These are phyloP conservation scores for Trichosporon sp. DNA, from an alignment of 1,284 basidiomycete species.

Conservation along the genomic window DNA sequence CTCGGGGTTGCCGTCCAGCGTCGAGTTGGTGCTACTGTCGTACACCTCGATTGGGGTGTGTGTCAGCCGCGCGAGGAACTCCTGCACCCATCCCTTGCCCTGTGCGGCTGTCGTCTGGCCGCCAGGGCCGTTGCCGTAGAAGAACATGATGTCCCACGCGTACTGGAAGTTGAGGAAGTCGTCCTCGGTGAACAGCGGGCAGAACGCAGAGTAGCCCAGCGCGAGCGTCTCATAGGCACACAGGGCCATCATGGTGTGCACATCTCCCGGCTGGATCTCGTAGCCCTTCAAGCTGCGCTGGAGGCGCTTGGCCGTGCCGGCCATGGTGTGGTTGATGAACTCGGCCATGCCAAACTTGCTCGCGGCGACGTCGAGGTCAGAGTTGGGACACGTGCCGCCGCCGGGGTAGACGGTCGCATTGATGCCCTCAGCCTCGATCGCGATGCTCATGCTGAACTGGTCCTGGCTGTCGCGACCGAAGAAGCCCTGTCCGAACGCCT, in stretches of 20 bases:
- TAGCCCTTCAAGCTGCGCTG: slow-evolving; percentile 14
- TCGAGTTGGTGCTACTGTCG: slow-evolving; percentile 17
- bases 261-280: slow-evolving; percentile 28
- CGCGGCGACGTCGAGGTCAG: slow-evolving; percentile 63
- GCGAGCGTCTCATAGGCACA: slow-evolving; percentile 89
- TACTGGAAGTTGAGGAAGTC: slow-evolving; percentile 49
- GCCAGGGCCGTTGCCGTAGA: slow-evolving; percentile 2
- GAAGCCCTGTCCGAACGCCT: slow-evolving; percentile 80
- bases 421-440: slow-evolving; percentile 55
- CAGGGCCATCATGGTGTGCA: slow-evolving; percentile 39
- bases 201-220: slow-evolving; percentile 85
- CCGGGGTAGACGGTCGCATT: slow-evolving; percentile 43
- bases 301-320: slow-evolving; percentile 46
- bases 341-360: slow-evolving; percentile 9
- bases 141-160: slow-evolving; percentile 4
- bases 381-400: slow-evolving; percentile 53
- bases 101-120: slow-evolving; percentile 56
- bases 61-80: slow-evolving; percentile 21
- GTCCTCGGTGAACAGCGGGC: slow-evolving; percentile 75
- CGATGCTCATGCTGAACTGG: slow-evolving; percentile 61
- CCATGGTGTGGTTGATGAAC: slow-evolving; percentile 55
- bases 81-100: slow-evolving; percentile 75
- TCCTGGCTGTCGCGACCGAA: slow-evolving; percentile 73
- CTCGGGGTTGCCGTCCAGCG: neutral
- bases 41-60: slow-evolving; percentile 4